Base-by-base conservation (phyloP, 2,329 filamentous ascomycete genomes). In the Penicillium polonicum region DNA sequence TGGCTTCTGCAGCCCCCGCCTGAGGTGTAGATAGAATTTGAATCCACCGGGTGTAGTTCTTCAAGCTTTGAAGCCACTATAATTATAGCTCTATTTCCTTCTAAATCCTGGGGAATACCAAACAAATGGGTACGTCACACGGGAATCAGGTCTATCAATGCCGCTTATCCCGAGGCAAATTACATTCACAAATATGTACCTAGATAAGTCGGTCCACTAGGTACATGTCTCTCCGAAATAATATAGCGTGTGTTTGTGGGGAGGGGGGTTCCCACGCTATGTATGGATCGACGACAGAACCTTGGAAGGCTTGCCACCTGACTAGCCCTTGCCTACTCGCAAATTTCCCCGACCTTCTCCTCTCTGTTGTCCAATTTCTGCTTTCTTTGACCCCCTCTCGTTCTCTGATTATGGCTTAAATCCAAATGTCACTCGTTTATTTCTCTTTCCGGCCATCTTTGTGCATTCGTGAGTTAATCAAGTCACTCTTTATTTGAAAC, bases 351-450 rank as follows among this genome's bases (percentile, higher is more conserved):
- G 35, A 41, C 25, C 33, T 39, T 48, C 41, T 55, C 36, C 25
- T 46, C 17, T 23, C 17, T 17, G 23, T 23, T 27, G 23, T 10
- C 23, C 41, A n/a, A 43, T 41, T 49, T 21, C 25, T 23, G 17
- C 19, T 39, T 15, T 39, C 41, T 39, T 41, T 48, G n/a, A 23
- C 44, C 21, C 36, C 44, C 27, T 48, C 4, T 48, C 43, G 29
- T 23, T 48, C 33, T 41, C 33, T 10, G 38, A 15, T 53, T 25
- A 19, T 39, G 52, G 36, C 27, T 33, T 10, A 25, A 33, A 41
- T 19, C 25, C 54, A 52, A 50, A 56, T 52, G 54, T 56, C 48
- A 52, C 17, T 56, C 54, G 4, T 56, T 54, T 45, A 36, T 39
- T 36, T 21, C 21, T 23, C n/a, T 38, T 27, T 25, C 15, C 13